phyloP scores from a whole-genome alignment of 2,329 filamentous ascomycete species.

The Trichoderma cornu-damae region DNA sequence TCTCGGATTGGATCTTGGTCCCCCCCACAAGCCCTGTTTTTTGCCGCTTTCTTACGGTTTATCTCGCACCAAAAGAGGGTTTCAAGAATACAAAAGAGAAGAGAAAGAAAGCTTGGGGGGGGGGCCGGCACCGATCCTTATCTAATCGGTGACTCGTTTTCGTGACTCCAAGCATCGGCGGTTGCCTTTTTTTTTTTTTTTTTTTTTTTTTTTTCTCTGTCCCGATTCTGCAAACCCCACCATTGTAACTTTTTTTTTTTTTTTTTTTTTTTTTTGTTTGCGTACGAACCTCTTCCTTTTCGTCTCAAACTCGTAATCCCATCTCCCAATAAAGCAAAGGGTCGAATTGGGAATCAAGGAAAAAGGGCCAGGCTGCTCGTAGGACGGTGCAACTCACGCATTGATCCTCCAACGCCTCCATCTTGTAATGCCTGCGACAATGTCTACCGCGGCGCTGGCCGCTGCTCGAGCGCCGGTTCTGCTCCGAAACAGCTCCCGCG shows the following conservation, averaged over 20 bases:
- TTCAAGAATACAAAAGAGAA: not conserved
- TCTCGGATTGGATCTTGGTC: constrained; percentile 14
- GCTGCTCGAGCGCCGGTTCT: constrained; percentile 51
- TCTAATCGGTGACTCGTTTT: constrained; percentile 19
- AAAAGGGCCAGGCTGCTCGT: constrained; percentile 32
- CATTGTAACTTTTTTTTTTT: constrained; percentile 6
- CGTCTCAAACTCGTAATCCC: constrained; percentile 22
- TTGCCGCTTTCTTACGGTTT: not conserved
- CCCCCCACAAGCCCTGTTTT: not conserved
- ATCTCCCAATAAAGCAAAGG: constrained; percentile 22
- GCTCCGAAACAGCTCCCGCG: constrained; percentile 50
- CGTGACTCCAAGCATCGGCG: constrained; percentile 14
- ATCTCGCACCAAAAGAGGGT: not conserved
- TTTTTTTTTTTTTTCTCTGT: not conserved
- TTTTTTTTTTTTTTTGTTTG: not conserved
- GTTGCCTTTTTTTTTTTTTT: constrained; percentile 1
- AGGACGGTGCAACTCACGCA: constrained; percentile 34
- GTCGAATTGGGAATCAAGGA: constrained; percentile 29
- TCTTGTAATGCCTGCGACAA: constrained; percentile 37
- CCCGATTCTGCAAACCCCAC: constrained; percentile 15
- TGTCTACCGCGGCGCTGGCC: constrained; percentile 41
- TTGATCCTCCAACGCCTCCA: constrained; percentile 32
- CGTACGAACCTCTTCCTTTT: constrained; percentile 19
- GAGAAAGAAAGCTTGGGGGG: not conserved
- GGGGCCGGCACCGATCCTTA: not conserved